Percentiles rank a stretch among this genome's conserved stretches.
These are phyloP conservation scores for Sporopachydermia lactativora DNA, from an alignment of 805 yeast species.

Conservation along the genomic window DNA sequence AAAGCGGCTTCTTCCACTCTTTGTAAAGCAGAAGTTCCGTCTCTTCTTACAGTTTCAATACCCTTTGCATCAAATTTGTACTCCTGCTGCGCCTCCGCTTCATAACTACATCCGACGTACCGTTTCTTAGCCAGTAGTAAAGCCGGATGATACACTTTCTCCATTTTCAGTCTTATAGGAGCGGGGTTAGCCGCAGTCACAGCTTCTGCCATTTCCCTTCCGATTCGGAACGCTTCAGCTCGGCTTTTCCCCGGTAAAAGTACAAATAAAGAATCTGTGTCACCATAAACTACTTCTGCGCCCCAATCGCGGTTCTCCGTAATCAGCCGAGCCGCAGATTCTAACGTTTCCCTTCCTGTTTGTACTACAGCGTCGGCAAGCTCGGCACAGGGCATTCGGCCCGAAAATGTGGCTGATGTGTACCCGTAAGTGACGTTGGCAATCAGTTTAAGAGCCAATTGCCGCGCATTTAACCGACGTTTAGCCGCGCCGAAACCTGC, in stretches of 20 bases:
- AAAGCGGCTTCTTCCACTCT: slow-evolving; percentile 62
- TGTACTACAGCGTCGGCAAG: slow-evolving; percentile 91
- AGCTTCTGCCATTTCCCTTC: slow-evolving; percentile 48
- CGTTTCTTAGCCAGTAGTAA: slow-evolving; percentile 75
- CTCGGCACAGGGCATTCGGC: slow-evolving; percentile 95
- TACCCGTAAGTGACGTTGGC: slow-evolving; percentile 97
- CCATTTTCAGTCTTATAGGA: slow-evolving; percentile 77
- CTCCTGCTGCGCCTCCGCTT: slow-evolving; percentile 32
- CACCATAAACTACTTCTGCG: slow-evolving; percentile 92
- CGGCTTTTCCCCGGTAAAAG: slow-evolving; percentile 73
- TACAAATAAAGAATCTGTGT: slow-evolving; percentile 88
- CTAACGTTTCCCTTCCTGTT: slow-evolving; percentile 76
- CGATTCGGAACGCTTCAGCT: slow-evolving; percentile 65
- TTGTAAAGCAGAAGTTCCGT: slow-evolving; percentile 88
- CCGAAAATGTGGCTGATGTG: slow-evolving; percentile 87
- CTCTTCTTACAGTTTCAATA: slow-evolving; percentile 86
- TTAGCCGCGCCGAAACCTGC: slow-evolving; percentile 32
- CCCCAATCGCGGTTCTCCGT: slow-evolving; percentile 52
- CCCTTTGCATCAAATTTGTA: slow-evolving; percentile 93
- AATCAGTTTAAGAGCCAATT: slow-evolving; percentile 72
- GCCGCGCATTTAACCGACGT: slow-evolving; percentile 57
- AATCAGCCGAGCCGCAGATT: slow-evolving; percentile 53
- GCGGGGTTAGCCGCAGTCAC: slow-evolving; percentile 60
- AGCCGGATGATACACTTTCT: slow-evolving; percentile 84
- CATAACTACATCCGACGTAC: slow-evolving; percentile 80